phyloP scores from a whole-genome alignment of 2,329 filamentous ascomycete species.

The Hymenoscyphus salicellus region DNA sequence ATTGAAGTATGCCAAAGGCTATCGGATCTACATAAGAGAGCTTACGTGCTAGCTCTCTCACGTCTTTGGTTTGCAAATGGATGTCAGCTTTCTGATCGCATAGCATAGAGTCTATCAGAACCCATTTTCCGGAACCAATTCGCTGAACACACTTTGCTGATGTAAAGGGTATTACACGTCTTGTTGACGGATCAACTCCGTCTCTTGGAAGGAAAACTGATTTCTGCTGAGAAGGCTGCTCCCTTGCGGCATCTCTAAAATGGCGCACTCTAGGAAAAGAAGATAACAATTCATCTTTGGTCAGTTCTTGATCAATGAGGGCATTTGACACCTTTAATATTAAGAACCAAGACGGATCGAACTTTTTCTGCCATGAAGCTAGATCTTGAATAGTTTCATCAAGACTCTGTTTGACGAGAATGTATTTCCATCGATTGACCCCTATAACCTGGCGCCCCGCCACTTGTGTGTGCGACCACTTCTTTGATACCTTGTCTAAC shows the following conservation, averaged over 20 bases:
- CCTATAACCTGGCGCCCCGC: background rate
- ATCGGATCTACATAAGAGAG: too few species aligned
- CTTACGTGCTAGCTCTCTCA: too few species aligned
- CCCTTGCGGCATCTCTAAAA: background rate
- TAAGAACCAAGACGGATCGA: too few species aligned
- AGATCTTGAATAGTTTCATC: background rate
- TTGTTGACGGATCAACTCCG: background rate
- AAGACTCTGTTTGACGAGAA: background rate
- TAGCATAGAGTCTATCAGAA: too few species aligned
- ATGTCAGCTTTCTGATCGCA: background rate
- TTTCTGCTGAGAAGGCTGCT: background rate
- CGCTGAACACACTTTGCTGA: too few species aligned
- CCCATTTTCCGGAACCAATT: too few species aligned
- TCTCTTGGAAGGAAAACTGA: background rate
- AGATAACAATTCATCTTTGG: background rate
- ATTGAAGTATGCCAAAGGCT: too few species aligned
- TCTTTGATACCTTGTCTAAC: background rate
- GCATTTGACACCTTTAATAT: background rate
- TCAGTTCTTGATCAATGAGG: background rate
- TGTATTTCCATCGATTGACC: background rate
- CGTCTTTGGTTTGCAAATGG: too few species aligned
- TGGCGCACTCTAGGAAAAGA: background rate
- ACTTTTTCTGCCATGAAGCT: background rate
- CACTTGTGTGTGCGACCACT: background rate
- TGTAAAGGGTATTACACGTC: background rate